Evolutionary conservation across 2,329 filamentous ascomycete species (phyloP).

Genomic region (Fusarium clavum): DNA sequence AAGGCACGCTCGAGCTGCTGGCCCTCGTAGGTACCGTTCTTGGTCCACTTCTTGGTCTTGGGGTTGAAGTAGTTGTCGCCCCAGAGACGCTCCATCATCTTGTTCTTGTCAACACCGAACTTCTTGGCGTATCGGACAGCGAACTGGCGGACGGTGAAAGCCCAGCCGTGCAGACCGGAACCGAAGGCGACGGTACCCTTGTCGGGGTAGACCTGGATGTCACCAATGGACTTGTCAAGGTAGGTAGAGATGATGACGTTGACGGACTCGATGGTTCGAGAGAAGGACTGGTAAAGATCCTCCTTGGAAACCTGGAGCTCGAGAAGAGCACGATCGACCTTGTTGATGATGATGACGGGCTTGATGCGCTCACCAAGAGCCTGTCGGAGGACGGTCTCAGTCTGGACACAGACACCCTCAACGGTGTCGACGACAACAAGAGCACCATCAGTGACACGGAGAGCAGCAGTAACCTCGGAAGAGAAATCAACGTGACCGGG

Average conservation of each 20-base stretch:
- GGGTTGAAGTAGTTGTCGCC: constrained; percentile 99
- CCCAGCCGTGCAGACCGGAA: constrained; percentile 99
- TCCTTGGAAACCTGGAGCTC: constrained; percentile 99
- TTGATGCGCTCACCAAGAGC: constrained; percentile 99
- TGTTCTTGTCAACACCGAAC: constrained; percentile 99
- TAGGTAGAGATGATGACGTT: constrained; percentile 99
- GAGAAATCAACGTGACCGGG: constrained; percentile 99
- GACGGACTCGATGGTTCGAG: constrained; percentile 98
- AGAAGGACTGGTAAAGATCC: constrained; percentile 99
- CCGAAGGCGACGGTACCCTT: constrained; percentile 98
- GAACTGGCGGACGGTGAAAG: constrained; percentile 99
- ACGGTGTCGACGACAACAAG: constrained; percentile 99
- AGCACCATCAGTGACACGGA: constrained; percentile 99
- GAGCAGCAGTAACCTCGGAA: constrained; percentile 98
- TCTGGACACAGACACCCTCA: constrained; percentile 99
- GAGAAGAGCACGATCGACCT: constrained; percentile 99
- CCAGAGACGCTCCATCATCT: constrained; percentile 99
- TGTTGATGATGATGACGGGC: constrained; percentile 99
- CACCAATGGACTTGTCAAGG: constrained; percentile 95
- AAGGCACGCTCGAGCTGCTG: constrained; percentile 96
- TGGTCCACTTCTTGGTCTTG: constrained; percentile 99
- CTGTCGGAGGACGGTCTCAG: constrained; percentile 98
- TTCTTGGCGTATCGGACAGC: constrained; percentile 98
- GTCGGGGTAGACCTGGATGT: constrained; percentile 98
- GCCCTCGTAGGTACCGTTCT: constrained; percentile 82